Conservation (phyloP, 306 rosid species). For the Psophocarpus tetragonolobus region DNA sequence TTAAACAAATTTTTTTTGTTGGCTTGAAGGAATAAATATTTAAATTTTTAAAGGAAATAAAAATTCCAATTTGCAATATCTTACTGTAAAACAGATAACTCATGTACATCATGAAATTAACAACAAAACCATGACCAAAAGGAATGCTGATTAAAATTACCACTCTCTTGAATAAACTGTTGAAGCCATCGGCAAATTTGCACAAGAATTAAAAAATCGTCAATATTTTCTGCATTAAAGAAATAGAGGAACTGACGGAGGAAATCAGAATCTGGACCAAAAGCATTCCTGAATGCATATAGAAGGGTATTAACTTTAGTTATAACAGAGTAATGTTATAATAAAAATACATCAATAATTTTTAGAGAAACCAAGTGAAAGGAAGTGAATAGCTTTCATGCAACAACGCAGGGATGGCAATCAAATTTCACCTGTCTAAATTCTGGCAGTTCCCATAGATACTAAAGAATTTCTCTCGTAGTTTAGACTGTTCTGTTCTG, state of each 20-base stretch:
- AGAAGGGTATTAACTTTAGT: conserved; percentile 25
- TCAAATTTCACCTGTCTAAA: conserved; percentile 68
- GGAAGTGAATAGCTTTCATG: conserved; percentile 15
- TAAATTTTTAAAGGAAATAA: conserved; percentile 3
- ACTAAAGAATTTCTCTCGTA: conserved; percentile 64
- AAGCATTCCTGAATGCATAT: conserved; percentile 70
- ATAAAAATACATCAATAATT: not conserved
- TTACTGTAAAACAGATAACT: conserved; percentile 6
- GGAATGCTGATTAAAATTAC: conserved; percentile 47
- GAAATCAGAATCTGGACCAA: conserved; percentile 84
- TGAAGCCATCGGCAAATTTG: conserved; percentile 76
- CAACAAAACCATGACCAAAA: conserved; percentile 1
- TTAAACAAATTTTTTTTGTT: conserved; percentile 14
- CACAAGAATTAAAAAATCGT: conserved; percentile 72
- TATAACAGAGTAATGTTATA: conserved; percentile 20
- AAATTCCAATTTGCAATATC: conserved; percentile 2
- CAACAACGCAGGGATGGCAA: not conserved
- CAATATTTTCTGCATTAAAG: conserved; percentile 61
- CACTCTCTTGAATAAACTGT: conserved; percentile 61
- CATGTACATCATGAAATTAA: conserved; percentile 9
- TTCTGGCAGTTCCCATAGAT: conserved; percentile 67
- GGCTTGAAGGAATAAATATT: conserved; percentile 5
- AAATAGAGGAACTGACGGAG: conserved; percentile 83
- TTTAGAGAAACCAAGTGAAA: conserved; percentile 3
- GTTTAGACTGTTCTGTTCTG: conserved; percentile 59